Evolutionary conservation across 306 rosid species (phyloP), one percentile per base, ranked within the genome.

Genomic region (Pueraria montana): DNA sequence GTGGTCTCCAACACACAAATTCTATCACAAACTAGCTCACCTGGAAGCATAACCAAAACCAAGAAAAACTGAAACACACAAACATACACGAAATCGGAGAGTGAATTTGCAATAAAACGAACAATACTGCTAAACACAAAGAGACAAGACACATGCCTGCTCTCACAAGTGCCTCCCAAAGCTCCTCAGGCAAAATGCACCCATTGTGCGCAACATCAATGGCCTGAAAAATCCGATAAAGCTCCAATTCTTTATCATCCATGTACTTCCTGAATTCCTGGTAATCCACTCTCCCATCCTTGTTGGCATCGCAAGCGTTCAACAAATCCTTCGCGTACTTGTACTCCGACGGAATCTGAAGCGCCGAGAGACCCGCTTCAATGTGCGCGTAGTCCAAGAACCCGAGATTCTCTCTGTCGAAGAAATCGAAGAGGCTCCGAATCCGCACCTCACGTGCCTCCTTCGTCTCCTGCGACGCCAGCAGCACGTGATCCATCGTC

Each of bases 161-260:
- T 86, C 75, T 90, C 11, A 93, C 89, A 70, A 95, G 98, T 12
- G 98, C 98, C 80, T 95, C 98, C 95, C 91, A 95, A 0, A 95
- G 97, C 92, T 95, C 98, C 87, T 95, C 98, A 0, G 98, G 98
- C 50, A 94, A 72, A 88, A 95, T 95, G 86, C 96, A 89, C 5
- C 98, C 98, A 73, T 83, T 95, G 65, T 95, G 98, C 70, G 88
- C 97, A 16, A 93, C 98, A 81, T 95, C 98, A 78, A 95, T 95
- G 69, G 97, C 97, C 87, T 95, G 98, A 68, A 95, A 95, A 34
- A 95, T 95, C 42, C 90, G 89, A 68, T 95, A 95, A 46, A 95
- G 97, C 89, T 95, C 98, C 5, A 95, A 89, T 88, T 95, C 98
- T 84, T 95, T 95, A 32, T 89, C 94, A 75, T 95, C 98, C 98